Evolutionary conservation across 176 grass and related monocot genomes (phyloP).

Genomic region (Puya raimondii): DNA sequence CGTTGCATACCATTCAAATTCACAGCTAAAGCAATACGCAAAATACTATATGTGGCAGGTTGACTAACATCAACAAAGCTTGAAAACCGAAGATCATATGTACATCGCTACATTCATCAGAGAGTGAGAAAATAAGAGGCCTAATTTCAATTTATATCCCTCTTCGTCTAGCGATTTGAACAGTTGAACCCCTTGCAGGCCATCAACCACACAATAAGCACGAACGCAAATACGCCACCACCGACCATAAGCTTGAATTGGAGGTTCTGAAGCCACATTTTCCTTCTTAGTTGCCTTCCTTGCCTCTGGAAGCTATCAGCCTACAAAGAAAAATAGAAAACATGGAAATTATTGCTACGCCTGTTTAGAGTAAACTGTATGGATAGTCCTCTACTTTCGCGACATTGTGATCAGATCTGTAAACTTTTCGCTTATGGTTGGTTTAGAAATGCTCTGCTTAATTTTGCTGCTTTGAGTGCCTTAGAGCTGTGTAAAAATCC

Average conservation of each 20-base stretch:
- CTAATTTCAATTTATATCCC: background rate
- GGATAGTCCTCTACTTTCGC: too few species aligned
- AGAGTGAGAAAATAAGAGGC: background rate
- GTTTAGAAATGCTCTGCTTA: background rate
- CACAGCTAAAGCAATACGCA: background rate
- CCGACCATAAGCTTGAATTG: constrained; percentile 81
- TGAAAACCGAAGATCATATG: background rate
- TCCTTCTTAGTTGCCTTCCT: constrained; percentile 81
- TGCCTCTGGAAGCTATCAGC: constrained; percentile 96
- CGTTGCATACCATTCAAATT: background rate
- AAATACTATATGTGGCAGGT: background rate
- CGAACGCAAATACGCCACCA: constrained; percentile 35
- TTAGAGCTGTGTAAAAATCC: too few species aligned
- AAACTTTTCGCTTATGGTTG: too few species aligned
- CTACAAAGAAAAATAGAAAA: constrained; percentile 33
- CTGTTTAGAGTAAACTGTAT: too few species aligned
- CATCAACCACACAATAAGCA: constrained; percentile 79
- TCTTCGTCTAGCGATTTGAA: constrained; percentile 6
- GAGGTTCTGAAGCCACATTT: constrained; percentile 99
- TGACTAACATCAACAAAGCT: background rate
- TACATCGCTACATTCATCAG: background rate
- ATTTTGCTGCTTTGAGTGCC: background rate
- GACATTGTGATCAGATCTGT: too few species aligned
- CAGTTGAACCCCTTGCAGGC: constrained; percentile 74
- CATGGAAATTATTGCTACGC: background rate